These are phyloP conservation scores for Gliomastix tumulicola DNA, from an alignment of 2,329 filamentous ascomycete species.

Conservation along the genomic window DNA sequence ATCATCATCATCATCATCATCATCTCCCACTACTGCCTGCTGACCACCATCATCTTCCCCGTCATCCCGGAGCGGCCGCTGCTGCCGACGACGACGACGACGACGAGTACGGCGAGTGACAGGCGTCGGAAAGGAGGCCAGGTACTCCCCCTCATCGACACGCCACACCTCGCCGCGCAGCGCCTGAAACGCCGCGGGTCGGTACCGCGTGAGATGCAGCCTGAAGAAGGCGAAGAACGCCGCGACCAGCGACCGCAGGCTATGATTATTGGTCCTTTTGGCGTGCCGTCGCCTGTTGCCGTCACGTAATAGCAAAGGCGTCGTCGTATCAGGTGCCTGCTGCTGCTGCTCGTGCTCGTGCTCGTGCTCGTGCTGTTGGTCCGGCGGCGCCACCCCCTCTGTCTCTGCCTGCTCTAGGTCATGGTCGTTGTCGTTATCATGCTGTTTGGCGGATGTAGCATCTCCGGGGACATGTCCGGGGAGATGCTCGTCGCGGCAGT, in stretches of 20 bases:
- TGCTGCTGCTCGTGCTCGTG: no score
- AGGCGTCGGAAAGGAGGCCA: slow-evolving; percentile 21
- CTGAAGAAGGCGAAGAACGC: slow-evolving; percentile 19
- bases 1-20: no score
- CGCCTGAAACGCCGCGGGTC: slow-evolving; percentile 11
- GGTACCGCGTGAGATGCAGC: slow-evolving; percentile 13
- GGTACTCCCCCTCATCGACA: slow-evolving; percentile 28
- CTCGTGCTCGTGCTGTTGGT: no score
- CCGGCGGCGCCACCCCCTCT: neutral
- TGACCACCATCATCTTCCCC: slow-evolving; percentile 25
- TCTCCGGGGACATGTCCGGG: no score
- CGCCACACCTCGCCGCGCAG: slow-evolving; percentile 11
- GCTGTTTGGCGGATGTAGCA: no score
- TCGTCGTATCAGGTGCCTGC: no score
- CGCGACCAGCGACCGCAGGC: slow-evolving; percentile 11
- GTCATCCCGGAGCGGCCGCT: slow-evolving; percentile 36
- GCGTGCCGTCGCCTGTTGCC: neutral
- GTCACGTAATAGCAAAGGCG: no score
- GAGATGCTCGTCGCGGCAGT: slow-evolving; percentile 32
- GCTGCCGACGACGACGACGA: slow-evolving; percentile 38
- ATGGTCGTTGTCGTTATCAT: no score
- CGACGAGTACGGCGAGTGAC: slow-evolving; percentile 5
- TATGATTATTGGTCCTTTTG: no score
- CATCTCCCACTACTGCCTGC: no score
- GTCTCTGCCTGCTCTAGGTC: no score